phyloP scores from a whole-genome alignment of 1,139 yeast species.

The Debaryomyces coudertii region DNA sequence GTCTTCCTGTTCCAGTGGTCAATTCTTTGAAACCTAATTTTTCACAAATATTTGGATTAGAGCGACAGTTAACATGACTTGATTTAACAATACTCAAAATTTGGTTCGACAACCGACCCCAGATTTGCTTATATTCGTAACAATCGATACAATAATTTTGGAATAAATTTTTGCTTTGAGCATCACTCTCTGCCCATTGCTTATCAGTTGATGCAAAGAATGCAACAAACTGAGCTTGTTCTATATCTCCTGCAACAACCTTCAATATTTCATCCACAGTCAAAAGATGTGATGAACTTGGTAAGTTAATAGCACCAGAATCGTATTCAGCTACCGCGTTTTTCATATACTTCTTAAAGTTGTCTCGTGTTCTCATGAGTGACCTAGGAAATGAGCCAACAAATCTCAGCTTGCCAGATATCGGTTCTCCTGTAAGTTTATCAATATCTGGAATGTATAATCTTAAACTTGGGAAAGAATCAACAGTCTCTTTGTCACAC shows the following conservation, averaged over 20 bases:
- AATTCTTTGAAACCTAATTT: constrained; percentile 47
- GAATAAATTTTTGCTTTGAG: constrained; percentile 40
- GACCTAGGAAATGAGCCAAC: constrained; percentile 52
- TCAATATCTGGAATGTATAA: constrained; percentile 57
- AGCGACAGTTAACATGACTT: constrained; percentile 62
- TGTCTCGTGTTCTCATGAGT: constrained; percentile 48
- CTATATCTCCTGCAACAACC: constrained; percentile 50
- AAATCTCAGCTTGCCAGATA: constrained; percentile 36
- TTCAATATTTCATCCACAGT: constrained; percentile 39
- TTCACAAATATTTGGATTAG: constrained; percentile 52
- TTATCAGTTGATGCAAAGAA: constrained; percentile 63
- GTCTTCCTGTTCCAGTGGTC: constrained; percentile 16
- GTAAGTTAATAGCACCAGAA: constrained; percentile 38
- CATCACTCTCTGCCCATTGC: constrained; percentile 42
- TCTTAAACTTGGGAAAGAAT: constrained; percentile 59
- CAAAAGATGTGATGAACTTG: constrained; percentile 39
- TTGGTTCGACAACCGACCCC: constrained; percentile 61
- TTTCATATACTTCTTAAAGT: constrained; percentile 54
- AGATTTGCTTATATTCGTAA: constrained; percentile 49
- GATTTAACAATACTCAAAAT: constrained; percentile 46
- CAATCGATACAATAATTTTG: constrained; percentile 50
- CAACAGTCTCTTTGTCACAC: constrained; percentile 62
- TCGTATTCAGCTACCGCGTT: constrained; percentile 53
- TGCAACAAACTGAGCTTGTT: constrained; percentile 56
- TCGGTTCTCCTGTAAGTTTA: constrained; percentile 28